A percentile compares a stretch with the other conserved stretches of the same genome.
phyloP scores from a whole-genome alignment of 129 eudicot species.

The Glebionis coronaria region DNA sequence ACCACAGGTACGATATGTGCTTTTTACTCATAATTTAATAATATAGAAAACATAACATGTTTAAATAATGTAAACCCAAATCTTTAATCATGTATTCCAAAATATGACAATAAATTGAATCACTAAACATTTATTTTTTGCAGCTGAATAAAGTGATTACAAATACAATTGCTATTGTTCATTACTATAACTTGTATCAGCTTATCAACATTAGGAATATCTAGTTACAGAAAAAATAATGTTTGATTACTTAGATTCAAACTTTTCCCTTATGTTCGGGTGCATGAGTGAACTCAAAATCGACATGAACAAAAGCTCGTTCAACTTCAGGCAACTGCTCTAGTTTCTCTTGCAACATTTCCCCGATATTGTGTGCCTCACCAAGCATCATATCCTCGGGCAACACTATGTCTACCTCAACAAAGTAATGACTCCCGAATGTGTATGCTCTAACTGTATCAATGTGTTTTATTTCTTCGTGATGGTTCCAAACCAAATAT shows the following conservation, averaged over 20 bases:
- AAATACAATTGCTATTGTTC: conserved; percentile 2
- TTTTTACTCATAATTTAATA: no score
- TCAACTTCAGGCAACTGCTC: conserved; percentile 84
- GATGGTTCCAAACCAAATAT: conserved; percentile 92
- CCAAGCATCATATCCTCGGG: conserved; percentile 68
- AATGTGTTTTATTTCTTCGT: conserved; percentile 75
- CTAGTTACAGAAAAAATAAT: neutral
- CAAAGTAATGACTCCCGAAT: conserved; percentile 80
- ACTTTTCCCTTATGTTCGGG: conserved; percentile 67
- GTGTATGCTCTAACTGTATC: conserved; percentile 91
- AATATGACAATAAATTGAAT: neutral
- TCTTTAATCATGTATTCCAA: neutral
- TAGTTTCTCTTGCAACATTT: conserved; percentile 79
- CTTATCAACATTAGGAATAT: neutral
- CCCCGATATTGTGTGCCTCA: conserved; percentile 89
- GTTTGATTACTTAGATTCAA: neutral
- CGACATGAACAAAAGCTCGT: conserved; percentile 88
- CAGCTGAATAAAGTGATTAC: neutral
- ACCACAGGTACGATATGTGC: no score
- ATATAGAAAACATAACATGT: no score
- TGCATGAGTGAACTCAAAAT: conserved; percentile 76
- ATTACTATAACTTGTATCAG: neutral
- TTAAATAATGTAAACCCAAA: neutral
- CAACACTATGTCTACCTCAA: conserved; percentile 90
- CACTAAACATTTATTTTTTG: neutral